These are phyloP conservation scores for Trichocladium antarcticum DNA, from an alignment of 495 filamentous ascomycete species.

Conservation along the genomic window DNA sequence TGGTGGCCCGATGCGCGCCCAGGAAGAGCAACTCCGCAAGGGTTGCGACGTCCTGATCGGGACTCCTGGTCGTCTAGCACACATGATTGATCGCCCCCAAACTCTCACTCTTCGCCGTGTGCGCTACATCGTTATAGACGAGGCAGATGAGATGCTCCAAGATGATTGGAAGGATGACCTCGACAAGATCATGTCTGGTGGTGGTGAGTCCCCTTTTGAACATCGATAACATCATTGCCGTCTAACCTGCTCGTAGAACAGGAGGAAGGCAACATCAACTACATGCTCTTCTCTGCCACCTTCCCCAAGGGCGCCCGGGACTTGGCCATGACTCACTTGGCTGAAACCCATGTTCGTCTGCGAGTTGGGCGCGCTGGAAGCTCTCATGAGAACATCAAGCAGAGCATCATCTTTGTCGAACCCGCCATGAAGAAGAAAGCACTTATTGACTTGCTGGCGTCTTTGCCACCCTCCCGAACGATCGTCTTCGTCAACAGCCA, in stretches of 20 bases:
- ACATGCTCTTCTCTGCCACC: constrained; percentile 91
- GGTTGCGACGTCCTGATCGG: constrained; percentile 87
- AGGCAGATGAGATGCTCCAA: constrained; percentile 85
- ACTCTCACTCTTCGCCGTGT: constrained; percentile 64
- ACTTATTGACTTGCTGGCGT: constrained; percentile 60
- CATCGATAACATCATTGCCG: too few species aligned
- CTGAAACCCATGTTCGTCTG: constrained; percentile 60
- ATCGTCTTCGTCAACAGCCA: constrained; percentile 86
- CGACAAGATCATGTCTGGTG: constrained; percentile 59
- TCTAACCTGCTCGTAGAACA: constrained; percentile 43
- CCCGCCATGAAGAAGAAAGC: constrained; percentile 52
- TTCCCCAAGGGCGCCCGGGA: constrained; percentile 68
- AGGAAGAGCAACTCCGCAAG: constrained; percentile 58
- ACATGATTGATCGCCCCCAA: constrained; percentile 62
- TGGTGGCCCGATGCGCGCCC: constrained; percentile 55
- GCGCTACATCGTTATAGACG: constrained; percentile 78
- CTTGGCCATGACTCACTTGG: constrained; percentile 63
- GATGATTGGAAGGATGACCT: constrained; percentile 64
- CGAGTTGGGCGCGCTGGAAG: constrained; percentile 76
- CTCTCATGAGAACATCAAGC: constrained; percentile 66
- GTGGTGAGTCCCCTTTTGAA: constrained; percentile 47
- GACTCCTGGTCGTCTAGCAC: constrained; percentile 73
- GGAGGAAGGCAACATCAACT: constrained; percentile 65
- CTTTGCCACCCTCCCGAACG: constrained; percentile 60
- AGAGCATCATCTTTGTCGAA: constrained; percentile 58